A percentile compares a stretch with the other conserved stretches of the same genome.
These are phyloP conservation scores for Nasturtium officinale DNA, from an alignment of 345 rosid genomes.

Conservation along the genomic window DNA sequence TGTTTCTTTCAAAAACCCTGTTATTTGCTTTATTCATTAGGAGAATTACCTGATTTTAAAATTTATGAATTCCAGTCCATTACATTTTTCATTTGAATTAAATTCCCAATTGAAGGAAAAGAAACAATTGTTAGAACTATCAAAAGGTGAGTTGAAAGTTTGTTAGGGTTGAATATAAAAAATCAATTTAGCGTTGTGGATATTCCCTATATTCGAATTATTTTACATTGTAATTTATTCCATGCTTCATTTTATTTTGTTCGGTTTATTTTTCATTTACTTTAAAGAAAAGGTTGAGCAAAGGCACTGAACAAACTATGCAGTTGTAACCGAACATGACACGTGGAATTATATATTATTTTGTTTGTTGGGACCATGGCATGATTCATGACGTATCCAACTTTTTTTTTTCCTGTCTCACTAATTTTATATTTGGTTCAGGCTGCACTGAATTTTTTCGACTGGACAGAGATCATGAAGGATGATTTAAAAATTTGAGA, in stretches of 20 bases:
- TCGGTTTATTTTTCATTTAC: constrained; percentile 11
- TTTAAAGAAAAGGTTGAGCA: constrained; percentile 13
- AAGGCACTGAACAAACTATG: constrained; percentile 41
- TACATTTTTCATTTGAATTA: background rate
- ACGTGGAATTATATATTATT: constrained; percentile 4
- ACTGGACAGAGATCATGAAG: background rate
- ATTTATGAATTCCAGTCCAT: background rate
- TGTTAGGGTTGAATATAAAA: constrained; percentile 36
- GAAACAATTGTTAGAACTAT: constrained; percentile 33
- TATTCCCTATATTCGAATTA: constrained; percentile 32
- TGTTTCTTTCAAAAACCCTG: too few relatives aligned
- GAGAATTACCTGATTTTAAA: background rate
- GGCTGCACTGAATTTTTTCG: background rate
- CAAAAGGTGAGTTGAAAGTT: constrained; percentile 41
- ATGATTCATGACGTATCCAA: constrained; percentile 20
- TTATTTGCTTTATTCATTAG: background rate
- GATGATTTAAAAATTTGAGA: background rate
- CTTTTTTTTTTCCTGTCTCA: background rate
- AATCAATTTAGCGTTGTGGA: constrained; percentile 26
- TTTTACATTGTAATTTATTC: constrained; percentile 31
- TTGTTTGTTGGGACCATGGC: constrained; percentile 37
- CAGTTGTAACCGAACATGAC: constrained; percentile 41
- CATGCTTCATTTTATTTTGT: constrained; percentile 18
- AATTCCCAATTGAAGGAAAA: constrained; percentile 29
- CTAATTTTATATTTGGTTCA: background rate